Evolutionary conservation across 2,329 filamentous ascomycete genomes (phyloP), one percentile per base, ranked within the genome.

Genomic region (Diplodia corticola): DNA sequence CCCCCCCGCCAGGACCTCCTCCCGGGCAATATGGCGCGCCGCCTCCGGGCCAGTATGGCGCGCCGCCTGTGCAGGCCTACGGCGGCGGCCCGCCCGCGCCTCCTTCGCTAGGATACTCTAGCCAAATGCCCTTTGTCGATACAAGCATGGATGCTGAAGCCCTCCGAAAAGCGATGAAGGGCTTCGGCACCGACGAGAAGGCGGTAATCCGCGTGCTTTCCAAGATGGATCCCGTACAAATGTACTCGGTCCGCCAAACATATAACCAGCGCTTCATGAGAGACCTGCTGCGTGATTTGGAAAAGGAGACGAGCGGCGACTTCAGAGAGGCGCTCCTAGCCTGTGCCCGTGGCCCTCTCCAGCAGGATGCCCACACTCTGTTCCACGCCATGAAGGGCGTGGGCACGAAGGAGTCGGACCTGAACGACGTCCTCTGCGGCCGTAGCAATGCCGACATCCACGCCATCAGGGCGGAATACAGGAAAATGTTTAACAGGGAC

Each of bases 101-200:
- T 12, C 86, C 91, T 0, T 91, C 91, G 0, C 79, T 85, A 0
- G 93, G 93, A 40, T 97, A 97, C 73, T 87, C 88, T 2, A 86
- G 87, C 13, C 90, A 91, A 72, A 72, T 72, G 5, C 90, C 91
- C 50, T 83, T 86, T 33, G 81, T 84, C 20, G 88, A 96, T 69
- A 89, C 87, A 55, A 83, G 81, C 3, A 80, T 82, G 13, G 88
- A 95, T 71, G 90, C 92, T 0, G 86, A 92, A 66, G 86, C 83
- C 4, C 81, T 96, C 24, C 87, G 92, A 63, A 85, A 85, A 71
- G 92, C 94, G 2, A 97, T 97, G 92, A 97, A 96, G 78, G 93
- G 93, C 0, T 91, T 97, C 69, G 94, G 93, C 37, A 97, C 93
- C 0, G 88, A 98, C 73, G 93, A 97, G 77, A 89, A 88, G 72